A percentile compares a stretch with the other conserved stretches of the same genome.
Evolutionary conservation across 371 early-diverging fungal genomes (phyloP).

Genomic region (Fennellomyces sp.): DNA sequence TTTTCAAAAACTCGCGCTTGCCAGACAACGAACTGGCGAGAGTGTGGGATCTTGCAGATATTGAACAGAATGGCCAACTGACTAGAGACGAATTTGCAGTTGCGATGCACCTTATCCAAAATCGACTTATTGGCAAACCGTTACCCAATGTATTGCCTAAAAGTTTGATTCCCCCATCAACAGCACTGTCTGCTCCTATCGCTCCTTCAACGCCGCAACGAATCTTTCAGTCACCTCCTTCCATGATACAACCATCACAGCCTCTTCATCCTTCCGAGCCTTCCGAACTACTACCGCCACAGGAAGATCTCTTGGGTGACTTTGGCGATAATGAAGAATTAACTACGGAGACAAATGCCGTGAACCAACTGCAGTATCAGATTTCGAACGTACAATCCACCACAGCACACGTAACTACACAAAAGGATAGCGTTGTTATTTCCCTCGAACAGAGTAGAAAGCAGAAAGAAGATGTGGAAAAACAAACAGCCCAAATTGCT

Average conservation of each 20-base stretch:
- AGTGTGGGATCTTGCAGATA: constrained; percentile 86
- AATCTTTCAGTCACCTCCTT: background rate
- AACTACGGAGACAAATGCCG: constrained; percentile 37
- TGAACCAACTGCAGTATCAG: constrained; percentile 46
- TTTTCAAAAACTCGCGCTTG: constrained; percentile 85
- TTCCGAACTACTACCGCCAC: background rate
- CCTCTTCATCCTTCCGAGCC: background rate
- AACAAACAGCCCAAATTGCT: constrained; percentile 26
- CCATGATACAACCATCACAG: background rate
- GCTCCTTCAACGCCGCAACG: background rate
- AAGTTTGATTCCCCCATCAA: constrained; percentile 35
- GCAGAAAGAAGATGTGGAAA: constrained; percentile 28
- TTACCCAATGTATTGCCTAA: constrained; percentile 74
- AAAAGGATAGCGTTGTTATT: constrained; percentile 22
- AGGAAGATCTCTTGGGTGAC: constrained; percentile 45
- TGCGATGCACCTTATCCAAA: constrained; percentile 92
- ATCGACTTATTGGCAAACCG: constrained; percentile 71
- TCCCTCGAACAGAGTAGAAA: constrained; percentile 21
- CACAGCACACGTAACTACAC: constrained; percentile 22
- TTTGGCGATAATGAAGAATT: constrained; percentile 42
- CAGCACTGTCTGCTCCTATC: background rate
- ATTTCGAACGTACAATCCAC: constrained; percentile 26
- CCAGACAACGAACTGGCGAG: constrained; percentile 73
- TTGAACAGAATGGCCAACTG: constrained; percentile 75
- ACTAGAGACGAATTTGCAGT: constrained; percentile 89